Base-by-base conservation (phyloP, 1,284 basidiomycete genomes). In the Porodaedalea pini region DNA sequence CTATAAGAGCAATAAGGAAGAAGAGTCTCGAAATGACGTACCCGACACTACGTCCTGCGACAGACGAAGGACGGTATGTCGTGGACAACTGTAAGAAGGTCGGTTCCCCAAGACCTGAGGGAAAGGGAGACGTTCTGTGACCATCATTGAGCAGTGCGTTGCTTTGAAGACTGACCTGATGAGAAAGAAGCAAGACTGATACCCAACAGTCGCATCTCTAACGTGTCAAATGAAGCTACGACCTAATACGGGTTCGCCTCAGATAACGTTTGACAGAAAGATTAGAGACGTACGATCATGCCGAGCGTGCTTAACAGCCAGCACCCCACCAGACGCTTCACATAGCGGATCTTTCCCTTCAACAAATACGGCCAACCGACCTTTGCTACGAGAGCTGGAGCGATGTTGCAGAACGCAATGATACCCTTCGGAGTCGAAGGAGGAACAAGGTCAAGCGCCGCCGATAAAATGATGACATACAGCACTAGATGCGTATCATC, bases 401-500 rank as follows among this genome's bases (percentile, higher is more conserved):
- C 82, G 58, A 95, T 94, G 68, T 96, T 94, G 74, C 90, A 93
- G 70, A 96, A 94, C 0, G 89, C 86, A 50, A 97, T 92, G 56
- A 98, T 84, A n/a, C 94, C 95, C 67, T 92, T 92, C 0, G 94
- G 94, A 0, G 91, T 94, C 3, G 87, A 82, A 0, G 90, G 83
- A 3, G 95, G 92, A 0, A 98, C 93, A 3, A 99, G 80, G 70
- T 99, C 96, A 13, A 98, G 78, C 0, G 96, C 96, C 3, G 96
- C 96, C 0, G 93, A 96, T 23, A 98, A 82, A 62, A 98, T 98
- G 63, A 99, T 91, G 34, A 98, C 95, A 71, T 98, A 97, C 58
- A 94, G 77, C 8, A 94, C 92, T 93, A 64, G 0, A 61, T 2
- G 39, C 52, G 32, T 15, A 15, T 41, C 29, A 37, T 3, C 29